Base-by-base conservation (phyloP, 2,329 filamentous ascomycete species). In the Pseudovirgaria hyperparasitica region DNA sequence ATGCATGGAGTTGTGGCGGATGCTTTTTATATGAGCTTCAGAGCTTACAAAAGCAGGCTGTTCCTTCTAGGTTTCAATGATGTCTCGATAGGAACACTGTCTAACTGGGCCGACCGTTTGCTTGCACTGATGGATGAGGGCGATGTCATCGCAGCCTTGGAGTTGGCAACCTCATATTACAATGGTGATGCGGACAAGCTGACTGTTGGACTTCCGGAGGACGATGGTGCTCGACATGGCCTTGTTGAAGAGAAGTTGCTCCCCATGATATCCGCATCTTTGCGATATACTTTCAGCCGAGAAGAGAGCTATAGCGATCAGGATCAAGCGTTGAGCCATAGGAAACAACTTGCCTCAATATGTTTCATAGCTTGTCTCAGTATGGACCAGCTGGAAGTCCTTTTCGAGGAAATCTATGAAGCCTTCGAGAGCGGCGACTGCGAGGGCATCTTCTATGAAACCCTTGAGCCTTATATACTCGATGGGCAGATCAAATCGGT, bases 1-100 rank as follows among this genome's bases (percentile, higher is more conserved):
- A 80, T 96, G 75, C 90, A 96, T 54, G 87, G 87, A 2, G 86
- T 96, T 6, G 82, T 96, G 25, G 87, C 87, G 6, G 90, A 98
- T 62, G 90, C 86, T 0, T 98, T 94, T 42, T 87, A 87, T 48
- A 96, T 96, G 84, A 94, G 87, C 53, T 87, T 96, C 55, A 84
- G 82, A 45, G 71, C 84, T 4, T 98, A 96, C 58, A 98, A 96
- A 53, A 86, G 90, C 5, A 72, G 87, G 16, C 64, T 94, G 19
- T 98, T 98, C 46, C 60, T 96, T 4, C 65, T 98, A 6, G 86
- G 90, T n/a, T 86, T 87, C 57, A 90, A 87, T 45, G 87, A 96
- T 46, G 63, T 94, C 21, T 82, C 84, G 1, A 82, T 96, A 25
- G 90, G 90, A 2, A 81, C 80, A 4, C 58, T 98, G 18, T 96